Conservation (phyloP, 495 filamentous ascomycete genomes). For the Penicillium pancosmium region DNA sequence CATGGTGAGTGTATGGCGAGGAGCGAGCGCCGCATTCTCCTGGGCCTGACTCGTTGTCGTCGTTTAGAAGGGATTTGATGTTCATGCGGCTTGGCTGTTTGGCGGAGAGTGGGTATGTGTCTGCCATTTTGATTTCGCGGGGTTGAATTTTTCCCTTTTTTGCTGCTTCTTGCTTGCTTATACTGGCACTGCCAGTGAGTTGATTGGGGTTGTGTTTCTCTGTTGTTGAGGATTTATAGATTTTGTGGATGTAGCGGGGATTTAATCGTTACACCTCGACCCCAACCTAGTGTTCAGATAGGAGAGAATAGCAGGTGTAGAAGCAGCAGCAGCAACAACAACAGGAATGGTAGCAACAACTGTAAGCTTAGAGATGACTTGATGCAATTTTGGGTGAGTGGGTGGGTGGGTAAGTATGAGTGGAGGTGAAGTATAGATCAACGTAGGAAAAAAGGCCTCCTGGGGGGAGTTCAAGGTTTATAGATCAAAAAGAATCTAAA, state of each 20-base stretch:
- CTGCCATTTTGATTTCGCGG: neutral
- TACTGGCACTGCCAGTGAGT: conserved; percentile 4
- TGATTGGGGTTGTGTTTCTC: neutral
- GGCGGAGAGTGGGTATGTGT: conserved; percentile 3
- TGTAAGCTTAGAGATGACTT: neutral
- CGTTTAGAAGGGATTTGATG: conserved; percentile 45
- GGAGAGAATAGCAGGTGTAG: neutral
- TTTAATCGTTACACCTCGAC: conserved; percentile 5
- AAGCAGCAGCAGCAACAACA: neutral
- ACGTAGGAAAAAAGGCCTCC: conserved; percentile 5
- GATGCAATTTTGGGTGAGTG: neutral
- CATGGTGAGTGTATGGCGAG: conserved; percentile 31
- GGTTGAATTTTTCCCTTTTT: neutral
- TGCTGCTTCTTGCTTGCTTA: neutral
- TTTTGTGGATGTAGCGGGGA: conserved; percentile 15
- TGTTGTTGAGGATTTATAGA: conserved; percentile 1
- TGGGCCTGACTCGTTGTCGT: conserved; percentile 20
- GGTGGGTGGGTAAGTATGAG: conserved; percentile 8
- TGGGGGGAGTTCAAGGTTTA: conserved; percentile 23
- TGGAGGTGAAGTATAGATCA: conserved; percentile 18
- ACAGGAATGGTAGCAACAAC: neutral
- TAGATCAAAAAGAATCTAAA: conserved; percentile 24
- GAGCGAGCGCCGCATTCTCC: conserved; percentile 17
- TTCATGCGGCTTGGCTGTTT: conserved; percentile 42
- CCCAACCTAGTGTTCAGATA: neutral